These are phyloP conservation scores for Tricholoma hemisulphureum DNA, from an alignment of 768 basidiomycete species.

Conservation along the genomic window DNA sequence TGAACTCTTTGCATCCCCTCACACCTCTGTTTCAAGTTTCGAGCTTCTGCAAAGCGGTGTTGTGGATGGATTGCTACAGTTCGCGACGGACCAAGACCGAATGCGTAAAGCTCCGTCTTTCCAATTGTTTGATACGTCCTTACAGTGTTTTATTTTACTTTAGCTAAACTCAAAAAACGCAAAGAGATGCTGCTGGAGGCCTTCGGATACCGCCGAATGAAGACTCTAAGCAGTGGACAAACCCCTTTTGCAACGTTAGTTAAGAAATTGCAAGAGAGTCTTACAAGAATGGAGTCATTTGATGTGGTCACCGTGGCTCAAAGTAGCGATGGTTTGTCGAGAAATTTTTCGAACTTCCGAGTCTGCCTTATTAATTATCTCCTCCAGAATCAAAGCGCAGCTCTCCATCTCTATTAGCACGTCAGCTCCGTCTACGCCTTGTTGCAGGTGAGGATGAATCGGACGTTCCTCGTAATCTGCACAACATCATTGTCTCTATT, in stretches of 20 bases:
- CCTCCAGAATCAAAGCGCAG: constrained; percentile 80
- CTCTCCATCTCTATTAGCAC: constrained; percentile 87
- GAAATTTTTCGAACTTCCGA: background rate
- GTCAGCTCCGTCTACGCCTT: constrained; percentile 85
- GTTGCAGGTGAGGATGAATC: constrained; percentile 81
- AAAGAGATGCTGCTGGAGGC: constrained; percentile 80
- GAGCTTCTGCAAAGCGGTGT: constrained; percentile 93
- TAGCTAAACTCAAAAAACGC: constrained; percentile 65
- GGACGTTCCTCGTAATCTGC: constrained; percentile 81
- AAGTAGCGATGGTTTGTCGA: constrained; percentile 70
- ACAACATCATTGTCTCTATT: constrained; percentile 94
- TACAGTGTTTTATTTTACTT: constrained; percentile 6
- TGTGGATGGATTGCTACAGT: constrained; percentile 81
- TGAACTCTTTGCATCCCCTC: constrained; percentile 70
- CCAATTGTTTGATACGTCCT: background rate
- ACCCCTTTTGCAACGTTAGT: constrained; percentile 76
- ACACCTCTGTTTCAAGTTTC: constrained; percentile 88
- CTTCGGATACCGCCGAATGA: constrained; percentile 58
- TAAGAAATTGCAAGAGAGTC: constrained; percentile 93
- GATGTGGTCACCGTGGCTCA: constrained; percentile 90
- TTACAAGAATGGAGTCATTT: constrained; percentile 94
- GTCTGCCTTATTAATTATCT: constrained; percentile 1
- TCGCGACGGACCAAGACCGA: constrained; percentile 69
- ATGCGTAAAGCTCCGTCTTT: constrained; percentile 42
- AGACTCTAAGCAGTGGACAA: constrained; percentile 42